Evolutionary conservation across 306 rosid genomes (phyloP).

Genomic region (Quillaja saponaria): DNA sequence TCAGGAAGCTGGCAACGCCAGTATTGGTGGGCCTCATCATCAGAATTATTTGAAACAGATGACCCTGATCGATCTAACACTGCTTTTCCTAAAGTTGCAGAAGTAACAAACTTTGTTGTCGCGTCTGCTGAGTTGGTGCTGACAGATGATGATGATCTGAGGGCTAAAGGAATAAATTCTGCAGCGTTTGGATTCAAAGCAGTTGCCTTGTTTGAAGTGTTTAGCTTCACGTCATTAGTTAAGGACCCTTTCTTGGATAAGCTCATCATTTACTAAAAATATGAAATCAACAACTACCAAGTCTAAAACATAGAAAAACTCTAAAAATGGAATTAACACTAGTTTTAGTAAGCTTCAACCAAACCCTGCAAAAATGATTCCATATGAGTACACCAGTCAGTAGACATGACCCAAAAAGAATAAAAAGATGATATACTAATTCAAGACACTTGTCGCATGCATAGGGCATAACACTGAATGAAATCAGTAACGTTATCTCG

Average conservation of each 20-base stretch:
- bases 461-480: background rate
- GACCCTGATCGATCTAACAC: constrained; percentile 84
- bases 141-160: constrained; percentile 72
- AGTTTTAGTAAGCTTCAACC: constrained; percentile 60
- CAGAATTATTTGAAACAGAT: constrained; percentile 75
- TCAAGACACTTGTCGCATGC: constrained; percentile 7
- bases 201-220: constrained; percentile 55
- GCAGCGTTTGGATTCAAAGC: constrained; percentile 93
- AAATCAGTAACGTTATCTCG: constrained; percentile 2
- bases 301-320: constrained; percentile 22
- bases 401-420: constrained; percentile 7
- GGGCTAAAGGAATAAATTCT: constrained; percentile 80
- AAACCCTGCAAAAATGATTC: constrained; percentile 65
- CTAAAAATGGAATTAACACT: constrained; percentile 14
- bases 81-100: constrained; percentile 75
- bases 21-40: constrained; percentile 87
- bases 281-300: background rate
- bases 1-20: constrained; percentile 98
- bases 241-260: constrained; percentile 66
- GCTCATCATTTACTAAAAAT: constrained; percentile 68
- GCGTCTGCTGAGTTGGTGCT: constrained; percentile 57
- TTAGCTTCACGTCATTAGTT: constrained; percentile 45
- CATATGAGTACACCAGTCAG: constrained; percentile 14
- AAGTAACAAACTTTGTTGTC: constrained; percentile 40
- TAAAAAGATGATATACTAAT: background rate